Percentiles rank a stretch among this genome's conserved stretches.
Evolutionary conservation across 345 rosid genomes (phyloP).

Genomic region (Kandelia obovata): DNA sequence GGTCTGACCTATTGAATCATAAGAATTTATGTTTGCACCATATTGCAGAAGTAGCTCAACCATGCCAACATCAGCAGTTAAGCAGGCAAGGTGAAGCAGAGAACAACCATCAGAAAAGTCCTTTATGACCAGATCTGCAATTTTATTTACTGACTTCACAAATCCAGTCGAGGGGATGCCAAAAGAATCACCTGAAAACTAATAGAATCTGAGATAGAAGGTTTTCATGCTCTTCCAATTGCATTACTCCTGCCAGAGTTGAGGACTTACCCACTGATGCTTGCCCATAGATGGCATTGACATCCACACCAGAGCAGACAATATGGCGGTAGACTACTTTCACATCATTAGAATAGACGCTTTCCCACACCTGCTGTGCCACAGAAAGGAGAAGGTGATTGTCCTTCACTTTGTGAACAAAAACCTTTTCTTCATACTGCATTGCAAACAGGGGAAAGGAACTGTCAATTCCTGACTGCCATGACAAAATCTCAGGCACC

Average conservation of each 20-base stretch:
- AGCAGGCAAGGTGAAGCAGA: constrained; percentile 78
- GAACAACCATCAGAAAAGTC: constrained; percentile 53
- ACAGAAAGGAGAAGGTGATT: constrained; percentile 36
- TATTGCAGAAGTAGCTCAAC: constrained; percentile 72
- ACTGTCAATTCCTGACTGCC: constrained; percentile 7
- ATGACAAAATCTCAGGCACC: neutral
- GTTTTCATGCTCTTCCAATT: constrained; percentile 28
- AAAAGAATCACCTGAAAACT: constrained; percentile 39
- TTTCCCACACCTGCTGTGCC: constrained; percentile 56
- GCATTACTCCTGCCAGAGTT: constrained; percentile 37
- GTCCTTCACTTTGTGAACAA: constrained; percentile 47
- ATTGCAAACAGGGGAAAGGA: constrained; percentile 11
- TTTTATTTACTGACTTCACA: constrained; percentile 23
- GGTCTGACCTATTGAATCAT: constrained; percentile 51
- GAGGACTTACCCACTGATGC: constrained; percentile 41
- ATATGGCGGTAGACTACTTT: constrained; percentile 65
- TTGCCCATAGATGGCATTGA: constrained; percentile 54
- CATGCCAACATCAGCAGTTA: constrained; percentile 70
- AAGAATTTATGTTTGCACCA: constrained; percentile 60
- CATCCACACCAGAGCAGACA: constrained; percentile 56
- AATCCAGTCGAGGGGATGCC: constrained; percentile 31
- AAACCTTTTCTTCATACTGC: constrained; percentile 64
- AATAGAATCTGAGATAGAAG: constrained; percentile 26
- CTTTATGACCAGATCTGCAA: constrained; percentile 33
- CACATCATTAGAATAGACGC: constrained; percentile 61